A percentile compares a stretch with the other conserved stretches of the same genome.
phyloP scores from a whole-genome alignment of 2,329 filamentous ascomycete species.

The Pezicula rhizophila region DNA sequence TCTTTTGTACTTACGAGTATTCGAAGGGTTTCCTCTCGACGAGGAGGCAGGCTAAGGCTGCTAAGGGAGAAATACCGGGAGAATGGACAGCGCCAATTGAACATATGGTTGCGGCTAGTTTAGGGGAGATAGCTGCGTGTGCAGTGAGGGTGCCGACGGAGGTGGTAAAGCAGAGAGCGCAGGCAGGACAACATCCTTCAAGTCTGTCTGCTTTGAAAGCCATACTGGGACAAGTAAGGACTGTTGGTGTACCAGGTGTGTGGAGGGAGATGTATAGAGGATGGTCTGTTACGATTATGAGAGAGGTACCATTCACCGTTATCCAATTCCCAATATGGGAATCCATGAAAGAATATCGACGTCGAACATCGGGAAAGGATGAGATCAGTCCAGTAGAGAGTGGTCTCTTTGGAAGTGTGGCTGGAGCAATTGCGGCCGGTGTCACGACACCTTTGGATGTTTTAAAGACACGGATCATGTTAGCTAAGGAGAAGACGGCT shows the following conservation, averaged over 20 bases:
- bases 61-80: conserved; percentile 18
- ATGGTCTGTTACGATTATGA: conserved; percentile 85
- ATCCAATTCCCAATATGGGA: conserved; percentile 99
- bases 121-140: conserved; percentile 90
- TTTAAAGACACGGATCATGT: conserved; percentile 94
- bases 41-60: conserved; percentile 20
- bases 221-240: conserved; percentile 51
- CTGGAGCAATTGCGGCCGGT: conserved; percentile 79
- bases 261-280: conserved; percentile 85
- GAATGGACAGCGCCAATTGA: conserved; percentile 32
- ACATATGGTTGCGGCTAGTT: conserved; percentile 79
- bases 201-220: conserved; percentile 61
- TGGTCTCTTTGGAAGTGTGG: conserved; percentile 75
- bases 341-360: conserved; percentile 70
- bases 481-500: conserved; percentile 63
- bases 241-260: conserved; percentile 49
- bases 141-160: conserved; percentile 90
- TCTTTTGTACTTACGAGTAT: conserved; percentile 92
- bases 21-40: conserved; percentile 51
- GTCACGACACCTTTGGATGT: conserved; percentile 93
- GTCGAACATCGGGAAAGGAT: conserved; percentile 33
- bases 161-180: conserved; percentile 93
- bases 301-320: conserved; percentile 95
- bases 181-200: conserved; percentile 75
- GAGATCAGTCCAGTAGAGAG: conserved; percentile 69